phyloP scores from a whole-genome alignment of 2,329 filamentous ascomycete species.

The Neocatenulostroma microsporum region DNA sequence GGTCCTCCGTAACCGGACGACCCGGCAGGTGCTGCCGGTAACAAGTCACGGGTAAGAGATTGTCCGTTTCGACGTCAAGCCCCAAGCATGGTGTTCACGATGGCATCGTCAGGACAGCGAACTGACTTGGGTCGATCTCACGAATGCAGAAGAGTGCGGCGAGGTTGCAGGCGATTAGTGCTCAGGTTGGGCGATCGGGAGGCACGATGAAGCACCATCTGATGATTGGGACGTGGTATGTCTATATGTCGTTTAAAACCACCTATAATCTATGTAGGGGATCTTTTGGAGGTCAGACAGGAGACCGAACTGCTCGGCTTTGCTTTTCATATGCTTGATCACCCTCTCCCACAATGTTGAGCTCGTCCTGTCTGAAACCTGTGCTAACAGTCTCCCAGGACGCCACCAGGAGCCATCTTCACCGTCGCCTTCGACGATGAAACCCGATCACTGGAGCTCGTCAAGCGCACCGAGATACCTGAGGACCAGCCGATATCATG shows the following conservation, averaged over 20 bases:
- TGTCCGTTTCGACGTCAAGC: neutral
- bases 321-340: too few species aligned
- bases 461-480: conserved; percentile 75
- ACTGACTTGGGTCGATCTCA: too few species aligned
- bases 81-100: too few species aligned
- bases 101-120: too few species aligned
- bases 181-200: conserved; percentile 1
- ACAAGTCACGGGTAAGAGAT: conserved; percentile 8
- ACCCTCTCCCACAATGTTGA: too few species aligned
- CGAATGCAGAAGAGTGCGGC: conserved; percentile 7
- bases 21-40: conserved; percentile 2
- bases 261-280: neutral
- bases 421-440: conserved; percentile 84
- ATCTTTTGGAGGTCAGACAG: too few species aligned
- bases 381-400: conserved; percentile 34
- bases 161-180: conserved; percentile 6
- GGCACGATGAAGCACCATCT: conserved; percentile 72
- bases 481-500: conserved; percentile 83
- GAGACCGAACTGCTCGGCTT: too few species aligned
- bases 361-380: too few species aligned
- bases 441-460: conserved; percentile 60
- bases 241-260: neutral
- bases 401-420: conserved; percentile 80
- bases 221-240: conserved; percentile 77
- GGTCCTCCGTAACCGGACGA: neutral